Base-by-base conservation (phyloP, 805 yeast species). In the Jamesozyma lodderae region DNA sequence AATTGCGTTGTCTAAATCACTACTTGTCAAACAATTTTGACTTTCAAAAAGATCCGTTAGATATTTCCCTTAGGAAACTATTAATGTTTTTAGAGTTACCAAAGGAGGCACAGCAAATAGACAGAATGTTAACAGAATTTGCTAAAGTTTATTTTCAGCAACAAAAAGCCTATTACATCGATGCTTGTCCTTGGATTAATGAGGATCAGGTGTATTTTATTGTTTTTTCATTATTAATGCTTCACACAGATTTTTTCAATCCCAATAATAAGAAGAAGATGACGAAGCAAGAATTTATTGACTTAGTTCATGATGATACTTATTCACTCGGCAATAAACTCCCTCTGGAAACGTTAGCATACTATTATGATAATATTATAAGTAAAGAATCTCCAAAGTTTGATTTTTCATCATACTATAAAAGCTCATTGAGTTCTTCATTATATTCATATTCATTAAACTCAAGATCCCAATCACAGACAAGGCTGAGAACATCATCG, bases 181-280 rank as follows among this genome's bases (percentile, higher is more conserved):
- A 26, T 5, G 38, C 29, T 30, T 42, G 45, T 23, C 37, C 49
- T 3, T 66, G 69, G 69, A 52, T 49, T 14, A 48, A 52, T 41
- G 41, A 51, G 6, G 82, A 79, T 40, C 75, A 76, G 31, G 74
- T 80, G 7, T 79, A 80, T 49, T 72, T 79, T 33, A 52, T 80
- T 10, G 67, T 77, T 1, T 82, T 77, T 49, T 77, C 86, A 2
- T 55, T 82, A 30, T 65, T 82, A 33, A 77, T 82, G 69, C 60
- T 82, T 23, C 90, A 82, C 52, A 82, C 92, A 0, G 92, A 81
- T 52, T 70, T 65, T 41, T 82, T 78, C 62, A 82, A 81, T 58
- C 68, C 70, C 15, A 77, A 72, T 53, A 81, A 81, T 58, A 76
- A 72, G 48, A 69, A 63, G 39, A 82, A 82, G 53, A 80, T 82